Evolutionary conservation across 306 rosid species (phyloP), one percentile per base, ranked within the genome.

Genomic region (Oemleria cerasiformis): DNA sequence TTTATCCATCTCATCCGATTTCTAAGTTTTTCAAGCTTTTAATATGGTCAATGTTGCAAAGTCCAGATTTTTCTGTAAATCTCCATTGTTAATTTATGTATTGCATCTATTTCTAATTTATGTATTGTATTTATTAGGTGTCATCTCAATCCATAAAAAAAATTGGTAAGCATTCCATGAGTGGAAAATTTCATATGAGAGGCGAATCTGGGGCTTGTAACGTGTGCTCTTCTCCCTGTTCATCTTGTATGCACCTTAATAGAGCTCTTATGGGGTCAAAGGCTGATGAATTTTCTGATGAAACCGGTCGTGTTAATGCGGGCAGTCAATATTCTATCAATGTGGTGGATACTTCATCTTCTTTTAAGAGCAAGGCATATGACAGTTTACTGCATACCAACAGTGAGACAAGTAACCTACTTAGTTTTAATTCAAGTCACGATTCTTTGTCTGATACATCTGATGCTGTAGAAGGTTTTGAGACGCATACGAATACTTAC

Each of bases 181-280:
- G 71, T 72, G 83, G 69, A 74, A 75, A 70, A 64, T 79, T 77
- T 85, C 85, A 77, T 78, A 82, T 86, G 86, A 81, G 86, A 78
- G 86, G 81, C 55, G 84, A 86, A 81, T 88, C 89, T 55, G 93
- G 96, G 78, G 84, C 85, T 73, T 90, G 96, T 79, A 87, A 87
- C 58, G 86, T 88, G 73, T 93, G 96, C 63, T 82, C 88, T 61
- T 90, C 90, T 71, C 93, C 90, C 73, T 93, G 93, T 86, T 88
- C 96, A 72, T 88, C 89, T 74, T 87, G 93, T 82, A 77, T 86
- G 89, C 93, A 85, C 82, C 82, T 75, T 54, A 81, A 79, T 76
- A 80, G 79, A 78, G 69, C 84, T 78, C 80, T 79, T 50, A 80
- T 74, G 87, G 90, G 80, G 70, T 79, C 88, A 74, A 87, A 81